Conservation (phyloP, 1,139 yeast genomes). For the Yamadazyma atmosphaerica region DNA sequence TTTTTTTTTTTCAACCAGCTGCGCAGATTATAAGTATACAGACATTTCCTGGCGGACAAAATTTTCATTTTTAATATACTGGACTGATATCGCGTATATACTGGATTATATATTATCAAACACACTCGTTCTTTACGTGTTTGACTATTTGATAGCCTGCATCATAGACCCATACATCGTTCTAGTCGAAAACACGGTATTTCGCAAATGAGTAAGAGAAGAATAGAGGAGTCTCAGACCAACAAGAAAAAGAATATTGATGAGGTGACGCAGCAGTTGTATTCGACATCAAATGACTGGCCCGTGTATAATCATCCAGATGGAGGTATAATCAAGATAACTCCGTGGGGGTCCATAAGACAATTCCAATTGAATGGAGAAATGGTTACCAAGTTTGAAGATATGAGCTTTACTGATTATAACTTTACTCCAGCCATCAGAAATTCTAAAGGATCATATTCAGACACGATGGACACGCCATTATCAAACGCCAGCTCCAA, state of each 20-base stretch:
- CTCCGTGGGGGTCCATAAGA: slow-evolving; percentile 58
- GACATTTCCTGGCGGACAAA: neutral
- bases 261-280: slow-evolving; percentile 22
- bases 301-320: slow-evolving; percentile 64
- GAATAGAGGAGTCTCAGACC: slow-evolving; percentile 23
- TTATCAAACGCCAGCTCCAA: neutral
- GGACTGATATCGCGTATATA: neutral
- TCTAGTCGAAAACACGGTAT: neutral
- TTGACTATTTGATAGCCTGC: too few species aligned
- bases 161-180: too few species aligned
- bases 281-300: slow-evolving; percentile 47
- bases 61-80: neutral
- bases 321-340: slow-evolving; percentile 62
- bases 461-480: neutral
- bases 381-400: slow-evolving; percentile 43
- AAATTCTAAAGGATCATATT: slow-evolving; percentile 6
- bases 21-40: neutral
- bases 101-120: neutral
- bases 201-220: slow-evolving; percentile 23
- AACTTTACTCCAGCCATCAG: slow-evolving; percentile 21
- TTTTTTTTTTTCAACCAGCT: neutral
- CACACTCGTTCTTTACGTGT: too few species aligned
- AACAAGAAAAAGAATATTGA: slow-evolving; percentile 27
- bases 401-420: slow-evolving; percentile 40
- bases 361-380: slow-evolving; percentile 39